Evolutionary conservation across 169 alveolate species (phyloP).

Genomic region (Theileria luwenshuni): DNA sequence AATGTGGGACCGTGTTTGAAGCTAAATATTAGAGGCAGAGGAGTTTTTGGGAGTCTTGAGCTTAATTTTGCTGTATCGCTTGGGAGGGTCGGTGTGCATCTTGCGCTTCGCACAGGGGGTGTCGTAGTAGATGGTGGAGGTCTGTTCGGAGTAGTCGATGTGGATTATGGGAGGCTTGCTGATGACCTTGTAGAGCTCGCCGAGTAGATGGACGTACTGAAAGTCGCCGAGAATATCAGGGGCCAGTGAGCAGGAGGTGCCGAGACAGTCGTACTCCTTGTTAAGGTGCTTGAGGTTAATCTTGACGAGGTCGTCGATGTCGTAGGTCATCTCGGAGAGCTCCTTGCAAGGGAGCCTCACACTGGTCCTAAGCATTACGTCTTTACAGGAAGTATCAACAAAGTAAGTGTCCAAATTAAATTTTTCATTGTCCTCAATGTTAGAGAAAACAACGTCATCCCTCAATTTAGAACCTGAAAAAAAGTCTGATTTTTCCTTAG

Average conservation of each 20-base stretch:
- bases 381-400: neutral
- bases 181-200: conserved; percentile 39
- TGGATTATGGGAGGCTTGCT: conserved; percentile 36
- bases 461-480: too few species aligned
- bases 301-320: neutral
- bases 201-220: conserved; percentile 38
- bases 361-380: neutral
- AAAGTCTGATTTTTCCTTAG: too few species aligned
- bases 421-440: too few species aligned
- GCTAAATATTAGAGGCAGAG: too few species aligned
- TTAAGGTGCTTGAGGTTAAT: neutral
- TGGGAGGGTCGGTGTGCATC: conserved; percentile 65
- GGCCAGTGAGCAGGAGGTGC: conserved; percentile 29
- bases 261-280: neutral
- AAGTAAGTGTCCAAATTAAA: too few species aligned
- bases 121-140: conserved; percentile 49
- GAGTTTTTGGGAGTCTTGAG: conserved; percentile 5
- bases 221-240: conserved; percentile 42
- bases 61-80: conserved; percentile 45
- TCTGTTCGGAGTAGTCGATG: conserved; percentile 59
- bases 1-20: too few species aligned
- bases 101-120: conserved; percentile 43
- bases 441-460: too few species aligned
- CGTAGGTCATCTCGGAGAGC: conserved; percentile 5
- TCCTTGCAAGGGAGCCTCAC: conserved; percentile 10